Base-by-base conservation (phyloP, 1,284 basidiomycete species). In the Microbotryum violaceum region DNA sequence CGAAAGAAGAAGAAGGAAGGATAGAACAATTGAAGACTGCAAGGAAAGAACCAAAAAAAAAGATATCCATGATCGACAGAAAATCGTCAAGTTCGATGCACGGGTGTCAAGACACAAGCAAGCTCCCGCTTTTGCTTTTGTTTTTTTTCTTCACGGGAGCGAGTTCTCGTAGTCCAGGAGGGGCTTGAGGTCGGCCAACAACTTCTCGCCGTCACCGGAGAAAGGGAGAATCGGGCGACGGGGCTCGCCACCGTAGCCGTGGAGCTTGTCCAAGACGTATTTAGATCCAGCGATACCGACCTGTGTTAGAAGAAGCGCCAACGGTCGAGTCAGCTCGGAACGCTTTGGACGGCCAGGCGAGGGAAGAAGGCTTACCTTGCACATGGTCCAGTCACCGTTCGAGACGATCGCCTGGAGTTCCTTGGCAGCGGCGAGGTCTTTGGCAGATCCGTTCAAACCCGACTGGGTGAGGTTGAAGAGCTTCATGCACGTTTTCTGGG, bases 401-500 rank as follows among this genome's bases (percentile, higher is more conserved):
- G 65, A 67, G 21, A 67, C 65, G 55, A 62, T 27, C 5, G 16
- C 29, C 42, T 67, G 63, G 20, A 65, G 52, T 6, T 49, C n/a
- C 20, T 42, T 27, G 1, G 60, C 57, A 1, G 50, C 55, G 18
- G 31, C 21, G 33, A 65, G 56, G 12, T 52, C 58, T 2, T 49
- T 29, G 4, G 51, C n/a, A 16, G 50, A 27, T 44, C 62, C 58
- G 6, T 58, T 55, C n/a, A 68, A 57, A 9, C 64, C 62, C 0
- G 67, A 58, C 21, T 56, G 9, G 18, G 65, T 59, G 20, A 58
- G 48, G 16, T 48, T 52, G 65, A 57, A 67, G 25, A 69, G 63
- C 37, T 52, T 49, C 29, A 62, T 58, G 56, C 65, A 64, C 23
- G 67, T 46, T 65, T 63, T 69, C 67, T 67, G 53, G 8, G 16